Conservation (phyloP, 1,284 basidiomycete genomes). For the Cutaneotrichosporon sp. region DNA sequence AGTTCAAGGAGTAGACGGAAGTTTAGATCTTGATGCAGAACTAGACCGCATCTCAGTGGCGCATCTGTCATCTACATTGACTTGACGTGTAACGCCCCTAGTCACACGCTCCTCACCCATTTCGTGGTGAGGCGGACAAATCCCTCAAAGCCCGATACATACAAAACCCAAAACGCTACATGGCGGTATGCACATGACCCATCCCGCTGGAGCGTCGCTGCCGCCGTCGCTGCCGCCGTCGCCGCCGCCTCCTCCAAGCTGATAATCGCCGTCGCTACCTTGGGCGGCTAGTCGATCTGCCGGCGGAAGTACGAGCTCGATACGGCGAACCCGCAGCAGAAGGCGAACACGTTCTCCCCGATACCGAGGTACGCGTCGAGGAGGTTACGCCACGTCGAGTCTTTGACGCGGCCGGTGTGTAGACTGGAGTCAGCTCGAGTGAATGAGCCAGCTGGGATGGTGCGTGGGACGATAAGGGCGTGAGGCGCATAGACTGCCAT, state of each 20-base stretch:
- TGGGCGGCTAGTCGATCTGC: slow-evolving; percentile 15
- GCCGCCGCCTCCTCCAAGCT: neutral
- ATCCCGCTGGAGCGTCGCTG: neutral
- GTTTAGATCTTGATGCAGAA: slow-evolving; percentile 1
- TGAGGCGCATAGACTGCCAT: no score
- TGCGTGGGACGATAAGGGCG: neutral
- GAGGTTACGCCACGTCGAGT: slow-evolving; percentile 69
- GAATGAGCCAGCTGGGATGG: neutral
- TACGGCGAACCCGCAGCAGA: slow-evolving; percentile 71
- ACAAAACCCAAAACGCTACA: neutral
- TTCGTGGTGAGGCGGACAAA: no score
- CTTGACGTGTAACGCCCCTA: no score
- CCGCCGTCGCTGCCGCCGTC: no score
- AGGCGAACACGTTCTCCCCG: slow-evolving; percentile 88
- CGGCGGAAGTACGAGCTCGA: slow-evolving; percentile 68
- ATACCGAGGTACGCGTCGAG: slow-evolving; percentile 80
- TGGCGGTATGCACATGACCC: neutral
- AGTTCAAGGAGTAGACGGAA: slow-evolving; percentile 53
- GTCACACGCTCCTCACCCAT: no score
- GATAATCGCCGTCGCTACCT: no score
- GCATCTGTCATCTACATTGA: neutral
- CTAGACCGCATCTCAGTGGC: neutral
- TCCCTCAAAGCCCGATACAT: neutral
- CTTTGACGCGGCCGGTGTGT: slow-evolving; percentile 67
- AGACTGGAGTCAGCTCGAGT: slow-evolving; percentile 55